Percentiles rank a stretch among this genome's conserved stretches.
Evolutionary conservation across 2,329 filamentous ascomycete species (phyloP).

Genomic region (Raffaelea arxii): DNA sequence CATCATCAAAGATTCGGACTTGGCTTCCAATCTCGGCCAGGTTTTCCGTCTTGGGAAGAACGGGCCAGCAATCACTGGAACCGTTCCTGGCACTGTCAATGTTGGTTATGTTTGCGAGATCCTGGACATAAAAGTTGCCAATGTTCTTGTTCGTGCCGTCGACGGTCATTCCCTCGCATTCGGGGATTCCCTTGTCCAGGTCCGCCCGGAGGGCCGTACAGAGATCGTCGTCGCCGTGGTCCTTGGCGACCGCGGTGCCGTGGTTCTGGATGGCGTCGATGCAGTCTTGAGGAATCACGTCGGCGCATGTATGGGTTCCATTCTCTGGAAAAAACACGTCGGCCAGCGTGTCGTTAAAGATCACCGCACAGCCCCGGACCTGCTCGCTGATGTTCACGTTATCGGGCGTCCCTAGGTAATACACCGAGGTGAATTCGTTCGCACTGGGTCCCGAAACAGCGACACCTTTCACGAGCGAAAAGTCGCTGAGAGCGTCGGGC

Average conservation of each 20-base stretch:
- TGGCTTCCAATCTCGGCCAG: neutral
- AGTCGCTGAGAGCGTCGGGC: neutral
- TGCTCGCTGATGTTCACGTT: neutral
- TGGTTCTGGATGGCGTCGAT: neutral
- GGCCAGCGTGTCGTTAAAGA: neutral
- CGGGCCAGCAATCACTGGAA: neutral
- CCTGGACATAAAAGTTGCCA: neutral
- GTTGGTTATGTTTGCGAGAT: neutral
- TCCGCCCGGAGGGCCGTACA: neutral
- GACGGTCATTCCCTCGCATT: neutral
- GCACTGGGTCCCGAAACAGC: neutral
- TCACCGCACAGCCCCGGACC: neutral
- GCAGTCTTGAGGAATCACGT: neutral
- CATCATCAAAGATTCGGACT: neutral
- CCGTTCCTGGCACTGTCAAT: neutral
- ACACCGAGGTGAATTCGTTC: neutral
- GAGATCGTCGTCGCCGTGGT: neutral
- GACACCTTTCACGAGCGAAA: neutral
- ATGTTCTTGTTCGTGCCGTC: neutral
- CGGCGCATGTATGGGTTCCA: neutral
- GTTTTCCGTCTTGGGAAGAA: neutral
- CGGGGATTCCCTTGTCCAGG: neutral
- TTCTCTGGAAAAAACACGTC: neutral
- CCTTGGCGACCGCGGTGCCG: neutral
- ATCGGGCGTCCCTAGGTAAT: neutral